These are phyloP conservation scores for Macrophomina phaseolina DNA, from an alignment of 2,329 filamentous ascomycete genomes.

Conservation along the genomic window DNA sequence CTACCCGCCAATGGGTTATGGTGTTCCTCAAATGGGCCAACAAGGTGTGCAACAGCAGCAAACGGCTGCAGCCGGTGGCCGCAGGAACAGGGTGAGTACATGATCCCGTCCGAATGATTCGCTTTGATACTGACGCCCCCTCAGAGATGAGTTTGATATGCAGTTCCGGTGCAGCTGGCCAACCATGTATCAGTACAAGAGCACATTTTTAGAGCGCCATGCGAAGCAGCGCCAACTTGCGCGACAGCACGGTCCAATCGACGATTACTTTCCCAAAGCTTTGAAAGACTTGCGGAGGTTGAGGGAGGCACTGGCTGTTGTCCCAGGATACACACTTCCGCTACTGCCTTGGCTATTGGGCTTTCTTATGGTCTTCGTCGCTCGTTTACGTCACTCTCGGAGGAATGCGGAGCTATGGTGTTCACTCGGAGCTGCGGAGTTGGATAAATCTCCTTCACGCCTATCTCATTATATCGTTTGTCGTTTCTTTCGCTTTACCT, in stretches of 20 bases:
- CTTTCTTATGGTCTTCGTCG: slow-evolving; percentile 10
- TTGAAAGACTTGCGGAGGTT: not conserved
- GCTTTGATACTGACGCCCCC: not conserved
- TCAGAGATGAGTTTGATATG: slow-evolving; percentile 3
- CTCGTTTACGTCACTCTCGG: slow-evolving; percentile 24
- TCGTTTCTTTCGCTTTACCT: not conserved
- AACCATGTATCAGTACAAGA: slow-evolving; percentile 8
- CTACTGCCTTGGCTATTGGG: not conserved
- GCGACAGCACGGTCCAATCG: not conserved
- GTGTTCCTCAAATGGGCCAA: slow-evolving; percentile 23
- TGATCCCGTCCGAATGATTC: too few species aligned
- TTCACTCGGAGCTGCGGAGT: slow-evolving; percentile 26
- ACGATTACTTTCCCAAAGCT: slow-evolving; percentile 2
- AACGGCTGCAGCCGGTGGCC: slow-evolving; percentile 13
- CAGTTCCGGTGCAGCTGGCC: not conserved
- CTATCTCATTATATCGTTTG: slow-evolving; percentile 1
- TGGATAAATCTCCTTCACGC: slow-evolving; percentile 18
- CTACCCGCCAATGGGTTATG: slow-evolving; percentile 24
- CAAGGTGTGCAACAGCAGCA: slow-evolving; percentile 19
- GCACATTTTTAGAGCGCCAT: not conserved
- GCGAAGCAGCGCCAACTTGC: not conserved
- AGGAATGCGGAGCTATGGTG: slow-evolving; percentile 23
- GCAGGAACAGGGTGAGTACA: slow-evolving; percentile 23
- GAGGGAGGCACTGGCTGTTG: slow-evolving; percentile 25
- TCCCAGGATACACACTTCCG: not conserved